Evolutionary conservation across 202 grass and related monocot genomes (phyloP).

Genomic region (Eragrostis tef): DNA sequence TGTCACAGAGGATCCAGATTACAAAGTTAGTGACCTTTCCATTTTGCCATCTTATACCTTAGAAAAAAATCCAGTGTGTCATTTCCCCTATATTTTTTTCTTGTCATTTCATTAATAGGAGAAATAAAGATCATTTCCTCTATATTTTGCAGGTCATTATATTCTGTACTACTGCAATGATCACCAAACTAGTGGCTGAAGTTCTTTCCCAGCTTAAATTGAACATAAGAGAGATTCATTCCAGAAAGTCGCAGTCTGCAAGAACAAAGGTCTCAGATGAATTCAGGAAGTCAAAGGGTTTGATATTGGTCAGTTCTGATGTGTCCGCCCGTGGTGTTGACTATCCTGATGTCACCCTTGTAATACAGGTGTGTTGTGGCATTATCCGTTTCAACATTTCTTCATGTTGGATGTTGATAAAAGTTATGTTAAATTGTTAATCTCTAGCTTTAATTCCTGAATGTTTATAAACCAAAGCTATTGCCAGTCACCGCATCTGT

Average conservation of each 20-base stretch:
- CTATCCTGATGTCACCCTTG: conserved; percentile 97
- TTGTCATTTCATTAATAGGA: too few species aligned
- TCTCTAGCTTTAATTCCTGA: conserved; percentile 17
- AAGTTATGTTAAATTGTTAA: background rate
- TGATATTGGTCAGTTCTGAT: conserved; percentile 97
- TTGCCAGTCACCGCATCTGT: background rate
- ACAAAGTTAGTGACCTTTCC: conserved; percentile 69
- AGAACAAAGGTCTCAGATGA: conserved; percentile 95
- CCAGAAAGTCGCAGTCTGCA: conserved; percentile 75
- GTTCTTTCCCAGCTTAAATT: conserved; percentile 70
- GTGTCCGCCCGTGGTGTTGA: conserved; percentile 96
- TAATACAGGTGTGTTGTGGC: conserved; percentile 67
- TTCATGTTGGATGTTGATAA: background rate
- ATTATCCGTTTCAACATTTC: conserved; percentile 3
- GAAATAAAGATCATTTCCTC: conserved; percentile 13
- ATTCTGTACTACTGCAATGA: conserved; percentile 97
- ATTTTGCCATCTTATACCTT: conserved; percentile 38
- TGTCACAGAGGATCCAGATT: conserved; percentile 78
- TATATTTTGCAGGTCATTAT: conserved; percentile 78
- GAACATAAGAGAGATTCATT: conserved; percentile 94
- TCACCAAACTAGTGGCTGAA: conserved; percentile 90
- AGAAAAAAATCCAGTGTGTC: conserved; percentile 31
- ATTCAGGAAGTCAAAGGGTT: conserved; percentile 83
- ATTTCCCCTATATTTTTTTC: conserved; percentile 14
- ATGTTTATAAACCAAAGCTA: background rate